Evolutionary conservation across 768 basidiomycete genomes (phyloP), one percentile per base, ranked within the genome.

Genomic region (Imleria badia): DNA sequence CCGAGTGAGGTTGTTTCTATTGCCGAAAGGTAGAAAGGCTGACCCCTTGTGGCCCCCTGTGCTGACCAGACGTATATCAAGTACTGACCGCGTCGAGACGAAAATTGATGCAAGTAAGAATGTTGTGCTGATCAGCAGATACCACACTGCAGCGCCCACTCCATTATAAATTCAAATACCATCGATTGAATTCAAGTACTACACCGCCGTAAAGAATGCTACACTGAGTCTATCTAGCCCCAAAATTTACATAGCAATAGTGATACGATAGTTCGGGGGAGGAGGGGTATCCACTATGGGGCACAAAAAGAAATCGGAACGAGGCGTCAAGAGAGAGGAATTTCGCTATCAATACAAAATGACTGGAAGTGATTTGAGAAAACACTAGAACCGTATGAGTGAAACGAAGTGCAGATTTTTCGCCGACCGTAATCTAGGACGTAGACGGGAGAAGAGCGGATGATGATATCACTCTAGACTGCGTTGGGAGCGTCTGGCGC

Each of bases 321-420:
- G 43, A 23, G 42, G 26, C 22, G 31, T 58, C 14, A n/a, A 43
- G 46, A 41, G 36, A 45, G 40, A 20, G 26, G 33, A 42, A 31
- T 48, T 40, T 22, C 29, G 53, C 68, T 70, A 71, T 41, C 48
- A 64, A 72, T 70, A 72, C 70, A 69, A 42, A 53, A 57, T 30
- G 49, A 54, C 26, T 10, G 50, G 46, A 51, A 38, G 10, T 47
- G 42, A 52, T 4, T 11, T n/a, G 15, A 48, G 48, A 58, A 36
- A 23, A 47, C 17, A 26, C 6, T 7, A 13, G 14, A 29, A 53
- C 29, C 35, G 33, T 31, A 43, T 6, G 36, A 40, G 33, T 34
- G 38, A 48, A 41, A 40, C 36, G 13, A 56, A 47, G n/a, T 33
- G 31, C 14, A 23, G 2, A 3, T n/a, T 6, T 29, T 43, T 23